Conservation (phyloP, 2,329 filamentous ascomycete species). For the Diplodia mutila region DNA sequence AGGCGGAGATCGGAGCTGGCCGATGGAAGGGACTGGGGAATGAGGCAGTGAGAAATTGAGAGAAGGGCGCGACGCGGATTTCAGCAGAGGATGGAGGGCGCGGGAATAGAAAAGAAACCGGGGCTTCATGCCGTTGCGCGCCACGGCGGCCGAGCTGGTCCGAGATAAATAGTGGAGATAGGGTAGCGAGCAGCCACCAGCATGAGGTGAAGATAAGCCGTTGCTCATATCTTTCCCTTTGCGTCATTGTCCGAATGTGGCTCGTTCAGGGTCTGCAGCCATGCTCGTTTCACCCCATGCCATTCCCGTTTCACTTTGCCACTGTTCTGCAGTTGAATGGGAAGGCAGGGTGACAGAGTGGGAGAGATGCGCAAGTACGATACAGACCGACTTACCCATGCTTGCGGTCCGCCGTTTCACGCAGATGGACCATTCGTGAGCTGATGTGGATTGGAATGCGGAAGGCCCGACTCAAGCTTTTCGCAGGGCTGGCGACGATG, state of each 20-base stretch:
- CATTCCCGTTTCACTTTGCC: not conserved
- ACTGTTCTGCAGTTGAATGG: not conserved
- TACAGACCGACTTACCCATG: no score
- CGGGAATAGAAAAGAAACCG: conserved; percentile 5
- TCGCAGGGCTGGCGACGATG: conserved; percentile 14
- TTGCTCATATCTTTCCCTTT: not conserved
- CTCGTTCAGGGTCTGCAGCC: not conserved
- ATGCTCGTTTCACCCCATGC: not conserved
- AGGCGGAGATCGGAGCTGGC: not conserved
- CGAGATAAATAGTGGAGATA: conserved; percentile 27
- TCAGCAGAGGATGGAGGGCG: not conserved
- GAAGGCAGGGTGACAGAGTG: not conserved
- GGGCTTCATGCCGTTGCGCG: not conserved
- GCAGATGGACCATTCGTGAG: not conserved
- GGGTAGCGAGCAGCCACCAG: not conserved
- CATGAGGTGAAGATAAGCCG: conserved; percentile 1
- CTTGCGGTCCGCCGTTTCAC: conserved; percentile 2
- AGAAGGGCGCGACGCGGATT: not conserved
- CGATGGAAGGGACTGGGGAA: not conserved
- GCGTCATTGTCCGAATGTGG: conserved; percentile 1
- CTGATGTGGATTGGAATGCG: not conserved
- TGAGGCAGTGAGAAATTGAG: not conserved
- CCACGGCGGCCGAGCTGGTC: conserved; percentile 7
- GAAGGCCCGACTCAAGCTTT: conserved; percentile 22
- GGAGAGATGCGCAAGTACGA: not conserved